These are phyloP conservation scores for Hanseniaspora uvarum DNA, from an alignment of 1,139 yeast species.

Conservation along the genomic window DNA sequence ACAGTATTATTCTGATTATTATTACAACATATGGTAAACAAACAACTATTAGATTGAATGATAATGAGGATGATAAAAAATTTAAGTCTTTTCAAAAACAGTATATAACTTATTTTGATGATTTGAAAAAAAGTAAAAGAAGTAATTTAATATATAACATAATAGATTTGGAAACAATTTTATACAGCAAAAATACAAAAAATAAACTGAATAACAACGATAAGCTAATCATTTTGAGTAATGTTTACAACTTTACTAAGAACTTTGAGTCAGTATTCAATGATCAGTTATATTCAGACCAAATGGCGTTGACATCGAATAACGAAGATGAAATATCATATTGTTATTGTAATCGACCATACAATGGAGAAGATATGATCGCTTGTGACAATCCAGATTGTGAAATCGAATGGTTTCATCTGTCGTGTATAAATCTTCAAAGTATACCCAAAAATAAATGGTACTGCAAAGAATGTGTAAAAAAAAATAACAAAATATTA, in stretches of 20 bases:
- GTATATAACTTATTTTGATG: neutral
- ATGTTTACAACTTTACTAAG: neutral
- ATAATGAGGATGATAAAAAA: neutral
- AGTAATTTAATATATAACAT: neutral
- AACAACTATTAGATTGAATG: neutral
- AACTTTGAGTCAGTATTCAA: neutral
- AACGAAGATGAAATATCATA: conserved; percentile 35
- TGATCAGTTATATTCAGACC: neutral
- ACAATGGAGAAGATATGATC: conserved; percentile 75
- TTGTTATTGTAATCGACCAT: conserved; percentile 75
- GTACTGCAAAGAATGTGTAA: conserved; percentile 44
- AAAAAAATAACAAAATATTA: neutral
- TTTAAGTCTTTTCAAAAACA: neutral
- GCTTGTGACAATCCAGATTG: conserved; percentile 82
- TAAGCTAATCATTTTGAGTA: neutral
- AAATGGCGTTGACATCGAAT: neutral
- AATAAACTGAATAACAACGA: neutral
- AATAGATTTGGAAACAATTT: neutral
- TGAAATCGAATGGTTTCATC: conserved; percentile 76
- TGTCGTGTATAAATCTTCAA: conserved; percentile 68
- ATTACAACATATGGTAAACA: neutral
- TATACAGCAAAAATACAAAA: neutral
- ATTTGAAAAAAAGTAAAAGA: neutral
- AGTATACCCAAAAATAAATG: conserved; percentile 64
- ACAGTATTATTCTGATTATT: neutral